Percentiles rank a stretch among this genome's conserved stretches.
phyloP scores from a whole-genome alignment of 345 rosid genomes.

The Carallia pectinifolia region DNA sequence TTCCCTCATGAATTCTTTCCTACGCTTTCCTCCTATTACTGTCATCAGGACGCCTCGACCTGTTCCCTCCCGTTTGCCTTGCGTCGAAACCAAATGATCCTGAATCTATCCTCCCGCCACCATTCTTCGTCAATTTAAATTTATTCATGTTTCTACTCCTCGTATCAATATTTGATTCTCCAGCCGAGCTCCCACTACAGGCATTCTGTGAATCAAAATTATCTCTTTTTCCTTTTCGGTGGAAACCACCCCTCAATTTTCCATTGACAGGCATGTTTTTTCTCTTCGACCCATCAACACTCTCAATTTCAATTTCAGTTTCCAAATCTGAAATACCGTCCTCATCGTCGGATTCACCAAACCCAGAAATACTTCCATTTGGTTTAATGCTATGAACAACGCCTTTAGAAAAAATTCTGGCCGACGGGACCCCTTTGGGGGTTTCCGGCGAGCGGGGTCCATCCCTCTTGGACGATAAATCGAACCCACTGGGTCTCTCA shows the following conservation, averaged over 20 bases:
- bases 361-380: slow-evolving; percentile 32
- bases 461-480: slow-evolving; percentile 71
- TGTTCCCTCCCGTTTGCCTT: slow-evolving; percentile 10
- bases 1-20: not conserved
- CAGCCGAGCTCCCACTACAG: not conserved
- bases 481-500: slow-evolving; percentile 85
- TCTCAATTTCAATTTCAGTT: slow-evolving; percentile 3
- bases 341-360: slow-evolving; percentile 12
- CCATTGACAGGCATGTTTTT: not conserved
- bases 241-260: not conserved
- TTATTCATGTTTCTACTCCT: not conserved
- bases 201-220: slow-evolving; percentile 1
- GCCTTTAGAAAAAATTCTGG: slow-evolving; percentile 81
- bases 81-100: slow-evolving; percentile 14
- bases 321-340: not conserved
- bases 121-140: slow-evolving; percentile 9
- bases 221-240: not conserved
- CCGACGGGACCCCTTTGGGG: slow-evolving; percentile 65
- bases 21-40: slow-evolving; percentile 7
- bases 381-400: slow-evolving; percentile 80
- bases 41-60: not conserved
- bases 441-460: slow-evolving; percentile 67
- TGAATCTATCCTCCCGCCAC: slow-evolving; percentile 1
- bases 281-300: not conserved
- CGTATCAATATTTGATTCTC: slow-evolving; percentile 3